Evolutionary conservation across 345 rosid genomes (phyloP).

Genomic region (Eucalyptus marginata): DNA sequence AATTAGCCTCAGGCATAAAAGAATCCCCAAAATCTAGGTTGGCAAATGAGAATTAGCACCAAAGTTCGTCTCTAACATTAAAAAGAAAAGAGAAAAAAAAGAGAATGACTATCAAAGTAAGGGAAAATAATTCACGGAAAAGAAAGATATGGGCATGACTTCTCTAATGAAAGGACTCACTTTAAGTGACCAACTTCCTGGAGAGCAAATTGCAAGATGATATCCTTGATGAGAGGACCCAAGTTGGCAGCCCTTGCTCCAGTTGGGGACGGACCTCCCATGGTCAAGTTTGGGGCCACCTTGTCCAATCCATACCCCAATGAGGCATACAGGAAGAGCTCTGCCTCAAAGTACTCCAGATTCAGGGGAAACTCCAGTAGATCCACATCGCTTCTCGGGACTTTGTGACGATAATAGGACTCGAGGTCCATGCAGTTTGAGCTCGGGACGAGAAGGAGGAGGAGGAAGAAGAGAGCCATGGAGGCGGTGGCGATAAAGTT

Average conservation of each 20-base stretch:
- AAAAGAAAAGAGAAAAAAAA: background rate
- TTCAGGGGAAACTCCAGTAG: slow-evolving; percentile 77
- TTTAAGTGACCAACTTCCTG: slow-evolving; percentile 93
- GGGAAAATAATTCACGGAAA: background rate
- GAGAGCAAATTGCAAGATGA: slow-evolving; percentile 67
- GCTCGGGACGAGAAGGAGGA: background rate
- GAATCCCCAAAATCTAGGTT: background rate
- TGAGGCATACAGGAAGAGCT: slow-evolving; percentile 68
- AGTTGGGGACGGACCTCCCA: slow-evolving; percentile 64
- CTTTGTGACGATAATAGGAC: background rate
- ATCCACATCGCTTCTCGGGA: slow-evolving; percentile 22
- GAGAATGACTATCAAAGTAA: background rate
- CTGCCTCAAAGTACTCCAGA: slow-evolving; percentile 87
- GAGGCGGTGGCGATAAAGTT: background rate
- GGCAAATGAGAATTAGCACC: background rate
- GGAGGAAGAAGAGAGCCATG: background rate
- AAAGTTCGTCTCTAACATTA: background rate
- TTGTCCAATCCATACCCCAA: slow-evolving; percentile 68
- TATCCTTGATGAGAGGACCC: slow-evolving; percentile 36
- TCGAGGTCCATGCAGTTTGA: background rate
- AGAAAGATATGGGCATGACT: background rate
- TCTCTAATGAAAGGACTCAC: background rate
- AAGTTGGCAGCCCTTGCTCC: slow-evolving; percentile 59
- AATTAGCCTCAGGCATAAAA: background rate
- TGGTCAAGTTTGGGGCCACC: slow-evolving; percentile 47